Base-by-base conservation (phyloP, 345 rosid genomes). In the Turritis glabra region DNA sequence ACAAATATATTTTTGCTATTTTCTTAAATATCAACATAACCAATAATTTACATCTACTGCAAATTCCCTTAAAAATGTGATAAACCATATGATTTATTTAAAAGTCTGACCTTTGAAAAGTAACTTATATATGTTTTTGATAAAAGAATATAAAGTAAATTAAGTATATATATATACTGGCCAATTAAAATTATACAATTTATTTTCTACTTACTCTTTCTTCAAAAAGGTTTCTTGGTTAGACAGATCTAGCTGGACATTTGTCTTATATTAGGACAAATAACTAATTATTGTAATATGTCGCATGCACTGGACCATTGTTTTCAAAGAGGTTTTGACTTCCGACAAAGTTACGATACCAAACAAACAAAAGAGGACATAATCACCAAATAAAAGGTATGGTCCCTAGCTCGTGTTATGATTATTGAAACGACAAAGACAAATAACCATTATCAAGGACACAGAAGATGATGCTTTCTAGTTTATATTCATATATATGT, bases 241-340 rank as follows among this genome's bases (percentile, higher is more conserved):
- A 44, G 54, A 17, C 54, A 65, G 13, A 43, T 11, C 30, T 38
- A 65, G 30, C 44, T 19, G 30, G 32, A 30, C 1, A 64, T 6
- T 43, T 44, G 8, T 61, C 35, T 62, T 62, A 43, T 26, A 40
- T 7, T 12, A 5, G 32, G 50, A 71, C 38, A 52, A 27, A 19
- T 51, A 72, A 41, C 54, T n/a, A 73, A 62, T 22, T 53, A 12
- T 32, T 15, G 25, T 52, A 8, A 51, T 50, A 27, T n/a, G 64
- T 53, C 43, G 9, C 77, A 62, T 53, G 26, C 46, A 63, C 1
- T 38, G 70, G 54, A 73, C 63, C 70, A 40, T 62, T 52, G 63
- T 41, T 52, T 73, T 53, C 43, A 8, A 44, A 73, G 37, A 73
- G 35, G 44, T 41, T 60, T 25, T 48, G 75, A 35, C 67, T 47